Conservation (phyloP, 305 asterid species). For the Stenogyne calaminthoides region DNA sequence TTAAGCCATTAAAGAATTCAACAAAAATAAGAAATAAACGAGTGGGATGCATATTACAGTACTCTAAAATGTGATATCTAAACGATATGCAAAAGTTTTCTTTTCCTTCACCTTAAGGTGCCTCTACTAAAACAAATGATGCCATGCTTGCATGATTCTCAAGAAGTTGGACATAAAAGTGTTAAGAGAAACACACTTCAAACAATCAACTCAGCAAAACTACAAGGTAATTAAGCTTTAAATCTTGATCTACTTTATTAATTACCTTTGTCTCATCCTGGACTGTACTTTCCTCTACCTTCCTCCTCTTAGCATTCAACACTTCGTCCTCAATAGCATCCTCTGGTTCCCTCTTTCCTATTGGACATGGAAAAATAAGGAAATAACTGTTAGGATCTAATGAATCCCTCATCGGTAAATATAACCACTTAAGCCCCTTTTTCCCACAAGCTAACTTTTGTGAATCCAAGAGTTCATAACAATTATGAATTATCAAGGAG, state of each 20-base stretch:
- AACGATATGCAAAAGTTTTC: not conserved
- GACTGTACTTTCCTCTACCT: slow-evolving; percentile 44
- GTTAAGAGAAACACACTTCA: not conserved
- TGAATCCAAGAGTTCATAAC: not conserved
- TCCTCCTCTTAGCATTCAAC: slow-evolving; percentile 54
- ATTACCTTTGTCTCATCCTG: slow-evolving; percentile 34
- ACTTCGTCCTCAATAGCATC: slow-evolving; percentile 43
- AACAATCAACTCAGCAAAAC: not conserved
- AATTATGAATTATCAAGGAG: not conserved
- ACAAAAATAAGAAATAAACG: not conserved
- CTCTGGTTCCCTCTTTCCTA: slow-evolving; percentile 80
- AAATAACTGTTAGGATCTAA: not conserved
- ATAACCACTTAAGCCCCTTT: not conserved
- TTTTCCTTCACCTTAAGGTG: not conserved
- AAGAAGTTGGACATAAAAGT: not conserved
- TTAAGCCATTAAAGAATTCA: not conserved
- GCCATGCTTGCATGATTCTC: not conserved
- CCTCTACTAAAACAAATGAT: not conserved
- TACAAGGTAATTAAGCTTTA: not conserved
- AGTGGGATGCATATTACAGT: not conserved
- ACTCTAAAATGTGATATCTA: not conserved
- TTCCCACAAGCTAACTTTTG: not conserved
- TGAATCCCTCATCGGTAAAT: not conserved
- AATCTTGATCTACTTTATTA: slow-evolving; percentile 42
- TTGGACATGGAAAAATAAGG: not conserved